Evolutionary conservation across 176 grass and related monocot species (phyloP).

Genomic region (Hordeum vulgare): MorexV3_pseudomolecules_assembly NC_058518.1:421937625-421938124

Average conservation of each 20-base stretch:
- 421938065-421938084: not conserved
- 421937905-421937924: not conserved
- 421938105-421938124: not conserved
- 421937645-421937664: not conserved
- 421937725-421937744: not conserved
- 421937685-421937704: not conserved
- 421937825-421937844: not conserved
- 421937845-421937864: not conserved
- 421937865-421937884: not conserved
- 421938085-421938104: not conserved
- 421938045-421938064: not conserved
- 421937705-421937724: not conserved
- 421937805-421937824: not conserved
- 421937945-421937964: too few species aligned
- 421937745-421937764: not conserved
- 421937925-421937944: too few species aligned
- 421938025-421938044: not conserved
- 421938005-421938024: not conserved
- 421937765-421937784: not conserved
- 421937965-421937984: too few species aligned
- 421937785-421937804: not conserved
- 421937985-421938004: too few species aligned
- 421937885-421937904: not conserved
- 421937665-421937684: not conserved
- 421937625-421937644: not conserved